These are phyloP conservation scores for Blastobotrys capitulatus DNA, from an alignment of 1,139 yeast species.

Conservation along the genomic window DNA sequence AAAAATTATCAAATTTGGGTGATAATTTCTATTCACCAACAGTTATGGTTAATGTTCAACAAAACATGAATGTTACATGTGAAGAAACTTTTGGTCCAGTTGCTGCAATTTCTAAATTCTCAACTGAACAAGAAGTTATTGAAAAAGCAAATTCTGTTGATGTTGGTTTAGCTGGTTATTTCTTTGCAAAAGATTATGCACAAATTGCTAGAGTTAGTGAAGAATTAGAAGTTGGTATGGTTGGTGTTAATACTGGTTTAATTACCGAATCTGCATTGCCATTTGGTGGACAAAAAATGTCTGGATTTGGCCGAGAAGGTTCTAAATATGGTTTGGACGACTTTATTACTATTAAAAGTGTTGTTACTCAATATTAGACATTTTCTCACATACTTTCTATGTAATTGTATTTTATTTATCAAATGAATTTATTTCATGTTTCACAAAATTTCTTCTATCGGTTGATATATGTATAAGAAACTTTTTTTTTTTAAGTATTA, in stretches of 20 bases:
- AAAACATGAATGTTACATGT: conserved; percentile 53
- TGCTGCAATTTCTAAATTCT: conserved; percentile 63
- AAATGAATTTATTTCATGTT: no score
- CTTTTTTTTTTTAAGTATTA: no score
- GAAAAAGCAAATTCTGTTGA: conserved; percentile 61
- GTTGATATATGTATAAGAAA: no score
- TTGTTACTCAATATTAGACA: conserved; percentile 31
- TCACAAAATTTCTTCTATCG: no score
- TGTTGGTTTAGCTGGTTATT: conserved; percentile 76
- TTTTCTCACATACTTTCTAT: no score
- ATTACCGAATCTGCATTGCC: conserved; percentile 70
- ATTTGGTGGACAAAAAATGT: conserved; percentile 75
- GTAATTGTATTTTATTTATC: no score
- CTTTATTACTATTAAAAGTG: conserved; percentile 59
- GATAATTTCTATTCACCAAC: conserved; percentile 74
- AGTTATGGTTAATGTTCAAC: conserved; percentile 59
- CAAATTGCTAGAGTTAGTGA: conserved; percentile 64
- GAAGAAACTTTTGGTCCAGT: conserved; percentile 93
- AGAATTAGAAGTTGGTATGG: conserved; percentile 75
- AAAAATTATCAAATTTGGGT: conserved; percentile 60
- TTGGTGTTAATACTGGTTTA: conserved; percentile 67
- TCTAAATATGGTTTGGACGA: conserved; percentile 72
- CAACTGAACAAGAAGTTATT: conserved; percentile 63
- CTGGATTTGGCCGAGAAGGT: conserved; percentile 82
- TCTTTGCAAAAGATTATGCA: conserved; percentile 60